These are phyloP conservation scores for Metschnikowia gelsemii DNA, from an alignment of 805 yeast species.

Conservation along the genomic window DNA sequence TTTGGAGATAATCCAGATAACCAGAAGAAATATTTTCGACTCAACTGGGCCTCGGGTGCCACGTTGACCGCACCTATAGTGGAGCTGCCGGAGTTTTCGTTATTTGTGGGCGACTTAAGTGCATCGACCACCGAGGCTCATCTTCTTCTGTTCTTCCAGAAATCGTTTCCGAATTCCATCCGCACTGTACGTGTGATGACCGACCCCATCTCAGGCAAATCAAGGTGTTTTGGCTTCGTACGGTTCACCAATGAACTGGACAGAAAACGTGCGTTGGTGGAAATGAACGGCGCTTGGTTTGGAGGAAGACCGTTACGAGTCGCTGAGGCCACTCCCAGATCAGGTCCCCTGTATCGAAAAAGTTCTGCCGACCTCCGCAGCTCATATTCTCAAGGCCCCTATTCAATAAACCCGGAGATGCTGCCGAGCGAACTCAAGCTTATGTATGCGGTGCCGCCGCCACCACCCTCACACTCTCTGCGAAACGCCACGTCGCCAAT, in stretches of 20 bases:
- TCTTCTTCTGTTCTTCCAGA: conserved; percentile 67
- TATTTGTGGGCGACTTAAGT: conserved; percentile 81
- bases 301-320: conserved; percentile 77
- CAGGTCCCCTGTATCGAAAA: conserved; percentile 19
- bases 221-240: conserved; percentile 80
- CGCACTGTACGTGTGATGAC: conserved; percentile 85
- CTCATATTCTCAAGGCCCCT: neutral
- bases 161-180: conserved; percentile 58
- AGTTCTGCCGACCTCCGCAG: neutral
- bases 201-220: conserved; percentile 74
- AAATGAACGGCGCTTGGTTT: conserved; percentile 79
- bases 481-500: neutral
- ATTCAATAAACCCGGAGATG: neutral
- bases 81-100: conserved; percentile 71
- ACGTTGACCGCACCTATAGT: conserved; percentile 69
- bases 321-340: conserved; percentile 76
- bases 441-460: too few relatives aligned
- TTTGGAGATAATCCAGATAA: conserved; percentile 44
- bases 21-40: conserved; percentile 62
- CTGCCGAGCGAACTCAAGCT: conserved; percentile 6
- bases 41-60: conserved; percentile 85
- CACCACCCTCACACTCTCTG: too few relatives aligned
- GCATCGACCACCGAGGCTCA: conserved; percentile 82
- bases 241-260: conserved; percentile 71
- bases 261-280: conserved; percentile 62